Percentiles rank a stretch among this genome's conserved stretches.
Conservation (phyloP, 768 basidiomycete genomes). For the Pleurotus giganteus region DNA sequence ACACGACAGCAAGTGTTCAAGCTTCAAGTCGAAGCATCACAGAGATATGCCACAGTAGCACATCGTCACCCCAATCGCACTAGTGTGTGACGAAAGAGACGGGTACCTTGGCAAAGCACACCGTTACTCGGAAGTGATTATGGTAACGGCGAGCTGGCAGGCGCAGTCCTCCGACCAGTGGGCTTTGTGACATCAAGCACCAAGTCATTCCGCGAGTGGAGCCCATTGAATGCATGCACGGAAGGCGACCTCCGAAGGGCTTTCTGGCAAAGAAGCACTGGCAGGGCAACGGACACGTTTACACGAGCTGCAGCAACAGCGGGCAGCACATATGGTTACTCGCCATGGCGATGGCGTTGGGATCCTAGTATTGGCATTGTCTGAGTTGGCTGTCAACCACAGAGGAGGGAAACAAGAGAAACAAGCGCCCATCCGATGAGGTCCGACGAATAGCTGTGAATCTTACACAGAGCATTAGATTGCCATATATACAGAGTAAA, state of each 20-base stretch:
- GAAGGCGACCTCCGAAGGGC: not conserved
- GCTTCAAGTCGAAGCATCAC: constrained; percentile 1
- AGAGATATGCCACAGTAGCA: not conserved
- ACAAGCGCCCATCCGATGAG: not conserved
- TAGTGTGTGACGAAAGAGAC: not conserved
- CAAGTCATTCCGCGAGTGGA: not conserved
- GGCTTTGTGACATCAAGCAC: not conserved
- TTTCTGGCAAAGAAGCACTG: not conserved
- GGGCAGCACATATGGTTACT: not conserved
- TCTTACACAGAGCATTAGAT: no score
- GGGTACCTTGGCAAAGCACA: not conserved
- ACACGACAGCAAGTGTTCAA: not conserved
- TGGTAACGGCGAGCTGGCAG: constrained; percentile 1
- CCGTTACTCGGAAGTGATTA: not conserved
- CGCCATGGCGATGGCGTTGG: not conserved
- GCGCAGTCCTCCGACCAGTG: not conserved
- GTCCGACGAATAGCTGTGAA: no score
- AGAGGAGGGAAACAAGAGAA: no score
- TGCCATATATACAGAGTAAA: no score
- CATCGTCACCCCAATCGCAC: not conserved
- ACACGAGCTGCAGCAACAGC: not conserved
- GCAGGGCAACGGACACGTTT: not conserved
- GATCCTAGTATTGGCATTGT: not conserved
- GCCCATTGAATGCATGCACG: not conserved
- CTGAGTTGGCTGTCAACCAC: not conserved